Evolutionary conservation across 2,329 filamentous ascomycete genomes (phyloP).

Genomic region (Ophiostoma ulmi): DNA sequence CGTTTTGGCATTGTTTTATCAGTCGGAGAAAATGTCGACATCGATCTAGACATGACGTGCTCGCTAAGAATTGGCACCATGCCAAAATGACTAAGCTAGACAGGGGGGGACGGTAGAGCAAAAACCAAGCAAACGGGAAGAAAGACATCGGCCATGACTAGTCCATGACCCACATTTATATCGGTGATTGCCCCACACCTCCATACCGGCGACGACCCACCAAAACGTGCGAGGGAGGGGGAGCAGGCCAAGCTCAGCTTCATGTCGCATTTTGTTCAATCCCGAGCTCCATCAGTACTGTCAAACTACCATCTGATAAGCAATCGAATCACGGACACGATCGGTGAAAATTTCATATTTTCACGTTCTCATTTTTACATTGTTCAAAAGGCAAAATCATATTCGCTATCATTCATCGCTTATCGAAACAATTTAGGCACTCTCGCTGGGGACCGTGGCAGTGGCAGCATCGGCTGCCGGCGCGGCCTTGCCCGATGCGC

Average conservation of each 20-base stretch:
- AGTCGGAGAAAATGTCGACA: slow-evolving; percentile 17
- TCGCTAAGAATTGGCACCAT: slow-evolving; percentile 3
- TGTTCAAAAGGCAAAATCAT: neutral
- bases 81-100: slow-evolving; percentile 1
- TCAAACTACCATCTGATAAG: neutral
- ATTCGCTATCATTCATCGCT: slow-evolving; percentile 6
- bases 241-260: neutral
- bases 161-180: neutral
- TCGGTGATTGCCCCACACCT: neutral
- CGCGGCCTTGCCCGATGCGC: neutral
- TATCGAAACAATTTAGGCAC: neutral
- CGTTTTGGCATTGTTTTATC: neutral
- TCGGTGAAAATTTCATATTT: neutral
- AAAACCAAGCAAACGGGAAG: no score
- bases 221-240: neutral
- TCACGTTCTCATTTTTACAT: neutral
- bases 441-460: neutral
- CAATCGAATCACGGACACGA: neutral
- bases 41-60: slow-evolving; percentile 14
- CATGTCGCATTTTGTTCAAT: neutral
- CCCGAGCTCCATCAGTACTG: neutral
- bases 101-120: neutral
- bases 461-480: neutral
- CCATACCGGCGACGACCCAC: neutral
- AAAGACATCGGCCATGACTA: neutral